Conservation (phyloP, 805 yeast genomes). For the Teunomyces stri region DNA sequence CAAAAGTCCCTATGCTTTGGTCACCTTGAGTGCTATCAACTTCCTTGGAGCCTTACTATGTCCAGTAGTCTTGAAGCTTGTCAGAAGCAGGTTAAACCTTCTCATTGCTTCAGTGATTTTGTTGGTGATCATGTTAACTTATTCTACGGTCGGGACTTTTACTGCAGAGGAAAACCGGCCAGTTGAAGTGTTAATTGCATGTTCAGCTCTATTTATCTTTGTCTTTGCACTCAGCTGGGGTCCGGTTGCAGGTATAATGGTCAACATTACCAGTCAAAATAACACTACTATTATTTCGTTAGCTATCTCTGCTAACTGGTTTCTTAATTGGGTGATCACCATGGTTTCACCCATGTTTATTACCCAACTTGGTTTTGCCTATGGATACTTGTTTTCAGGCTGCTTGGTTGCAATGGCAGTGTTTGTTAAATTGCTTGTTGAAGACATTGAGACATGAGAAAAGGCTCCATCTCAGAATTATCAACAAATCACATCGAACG, state of each 20-base stretch:
- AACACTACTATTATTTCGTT: constrained; percentile 17
- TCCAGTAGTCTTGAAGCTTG: constrained; percentile 14
- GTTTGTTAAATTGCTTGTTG: constrained; percentile 8
- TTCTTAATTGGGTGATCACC: constrained; percentile 20
- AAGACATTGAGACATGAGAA: background rate
- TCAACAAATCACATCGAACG: background rate
- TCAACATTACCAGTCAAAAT: constrained; percentile 21
- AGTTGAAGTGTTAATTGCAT: constrained; percentile 12
- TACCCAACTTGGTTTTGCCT: constrained; percentile 15
- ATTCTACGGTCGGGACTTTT: constrained; percentile 11
- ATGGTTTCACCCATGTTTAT: constrained; percentile 21
- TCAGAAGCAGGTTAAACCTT: constrained; percentile 11
- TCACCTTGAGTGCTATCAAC: constrained; percentile 18
- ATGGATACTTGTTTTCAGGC: constrained; percentile 18
- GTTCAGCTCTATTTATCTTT: constrained; percentile 18
- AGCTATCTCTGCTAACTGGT: constrained; percentile 21
- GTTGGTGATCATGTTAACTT: constrained; percentile 15
- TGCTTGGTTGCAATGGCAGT: constrained; percentile 15
- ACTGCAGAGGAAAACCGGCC: background rate
- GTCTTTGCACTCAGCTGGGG: constrained; percentile 32
- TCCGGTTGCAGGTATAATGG: constrained; percentile 25
- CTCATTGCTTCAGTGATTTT: constrained; percentile 12
- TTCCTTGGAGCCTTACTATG: constrained; percentile 18
- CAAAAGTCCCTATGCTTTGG: constrained; percentile 14
- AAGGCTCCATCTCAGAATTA: no score